Evolutionary conservation across 2,329 filamentous ascomycete genomes (phyloP).

Genomic region (Leptographium lundbergii): DNA sequence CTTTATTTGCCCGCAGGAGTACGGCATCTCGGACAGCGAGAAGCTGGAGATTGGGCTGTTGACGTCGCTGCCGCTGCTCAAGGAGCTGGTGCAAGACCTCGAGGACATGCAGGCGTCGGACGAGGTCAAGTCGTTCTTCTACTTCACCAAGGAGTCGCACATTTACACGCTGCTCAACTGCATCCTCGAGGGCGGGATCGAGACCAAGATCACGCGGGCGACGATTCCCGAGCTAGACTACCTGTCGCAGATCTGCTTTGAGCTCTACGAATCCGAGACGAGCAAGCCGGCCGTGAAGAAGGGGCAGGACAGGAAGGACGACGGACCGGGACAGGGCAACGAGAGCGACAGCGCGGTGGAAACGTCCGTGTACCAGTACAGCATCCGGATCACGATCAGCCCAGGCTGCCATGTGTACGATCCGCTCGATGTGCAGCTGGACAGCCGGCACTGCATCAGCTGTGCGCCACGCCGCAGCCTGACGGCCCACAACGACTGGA

Average conservation of each 20-base stretch:
- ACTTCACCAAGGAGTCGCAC: conserved; percentile 98
- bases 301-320: not conserved
- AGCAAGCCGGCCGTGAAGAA: conserved; percentile 25
- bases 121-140: conserved; percentile 91
- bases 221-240: conserved; percentile 97
- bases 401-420: conserved; percentile 96
- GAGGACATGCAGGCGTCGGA: conserved; percentile 95
- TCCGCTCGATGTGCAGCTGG: conserved; percentile 88
- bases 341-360: conserved; percentile 29
- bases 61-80: conserved; percentile 83
- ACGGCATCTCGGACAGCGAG: conserved; percentile 88
- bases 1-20: conserved; percentile 96
- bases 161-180: conserved; percentile 98
- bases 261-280: conserved; percentile 91
- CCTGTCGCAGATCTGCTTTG: conserved; percentile 93
- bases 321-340: not conserved
- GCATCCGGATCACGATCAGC: conserved; percentile 89
- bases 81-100: conserved; percentile 92
- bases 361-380: conserved; percentile 65
- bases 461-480: conserved; percentile 82
- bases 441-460: conserved; percentile 92
- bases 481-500: conserved; percentile 89
- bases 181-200: conserved; percentile 90
- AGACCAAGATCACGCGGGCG: conserved; percentile 91
- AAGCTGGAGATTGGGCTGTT: conserved; percentile 97